These are phyloP conservation scores for Lepidium didymum DNA, from an alignment of 345 rosid species.

Conservation along the genomic window DNA sequence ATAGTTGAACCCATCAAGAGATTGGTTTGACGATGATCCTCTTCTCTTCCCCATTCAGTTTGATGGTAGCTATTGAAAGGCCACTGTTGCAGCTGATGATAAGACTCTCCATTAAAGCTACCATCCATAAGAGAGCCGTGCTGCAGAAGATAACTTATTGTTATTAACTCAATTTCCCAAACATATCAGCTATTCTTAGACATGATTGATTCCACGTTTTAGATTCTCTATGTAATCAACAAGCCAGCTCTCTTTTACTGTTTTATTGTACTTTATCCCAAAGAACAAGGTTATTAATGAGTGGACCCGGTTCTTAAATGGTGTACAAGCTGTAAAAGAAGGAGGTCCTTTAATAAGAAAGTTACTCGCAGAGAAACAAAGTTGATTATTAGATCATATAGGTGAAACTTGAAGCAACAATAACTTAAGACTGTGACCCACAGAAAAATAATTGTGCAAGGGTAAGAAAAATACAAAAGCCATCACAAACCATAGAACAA, in stretches of 20 bases:
- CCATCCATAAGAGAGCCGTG: slow-evolving; percentile 49
- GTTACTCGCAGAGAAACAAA: slow-evolving; percentile 13
- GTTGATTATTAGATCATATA: slow-evolving; percentile 17
- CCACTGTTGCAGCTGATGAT: slow-evolving; percentile 53
- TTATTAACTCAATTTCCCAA: not conserved
- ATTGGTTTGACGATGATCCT: slow-evolving; percentile 27
- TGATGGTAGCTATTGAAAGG: slow-evolving; percentile 46
- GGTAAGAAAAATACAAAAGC: not conserved
- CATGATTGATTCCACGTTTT: not conserved
- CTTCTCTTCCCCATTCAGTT: slow-evolving; percentile 61
- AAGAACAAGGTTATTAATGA: not conserved
- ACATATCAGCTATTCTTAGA: not conserved
- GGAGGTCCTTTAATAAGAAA: slow-evolving; percentile 16
- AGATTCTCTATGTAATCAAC: not conserved
- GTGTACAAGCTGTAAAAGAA: slow-evolving; percentile 4
- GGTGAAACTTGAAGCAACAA: slow-evolving; percentile 29
- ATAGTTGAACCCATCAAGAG: slow-evolving; percentile 37
- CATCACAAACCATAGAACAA: slow-evolving; percentile 19
- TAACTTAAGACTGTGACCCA: slow-evolving; percentile 17
- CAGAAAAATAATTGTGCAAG: slow-evolving; percentile 18
- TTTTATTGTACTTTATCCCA: not conserved
- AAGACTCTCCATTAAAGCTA: slow-evolving; percentile 40
- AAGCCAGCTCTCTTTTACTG: slow-evolving; percentile 6
- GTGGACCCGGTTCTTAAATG: slow-evolving; percentile 17
- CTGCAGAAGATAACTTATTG: slow-evolving; percentile 31